Percentiles rank a stretch among this genome's conserved stretches.
phyloP scores from a whole-genome alignment of 192 early-diverging fungal species.

The Borealophlyctis nickersoniae region DNA sequence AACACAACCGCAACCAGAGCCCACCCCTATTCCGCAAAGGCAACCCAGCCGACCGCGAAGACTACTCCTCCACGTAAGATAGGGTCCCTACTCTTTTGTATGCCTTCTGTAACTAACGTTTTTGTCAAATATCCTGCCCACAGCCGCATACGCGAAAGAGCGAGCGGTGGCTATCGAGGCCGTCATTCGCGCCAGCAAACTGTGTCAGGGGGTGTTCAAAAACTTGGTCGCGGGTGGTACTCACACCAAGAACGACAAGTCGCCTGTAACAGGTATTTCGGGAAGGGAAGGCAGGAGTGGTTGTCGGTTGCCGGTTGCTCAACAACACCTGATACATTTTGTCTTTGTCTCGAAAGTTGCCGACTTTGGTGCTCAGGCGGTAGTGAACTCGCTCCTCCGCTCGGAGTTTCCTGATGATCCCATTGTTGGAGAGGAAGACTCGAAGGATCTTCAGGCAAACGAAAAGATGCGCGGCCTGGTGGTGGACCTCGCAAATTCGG shows the following conservation, averaged over 20 bases:
- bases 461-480: slow-evolving; percentile 73
- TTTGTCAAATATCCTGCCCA: no score
- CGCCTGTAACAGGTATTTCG: slow-evolving; percentile 83
- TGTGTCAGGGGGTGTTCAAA: slow-evolving; percentile 88
- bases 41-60: no score
- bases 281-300: background rate
- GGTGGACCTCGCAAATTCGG: slow-evolving; percentile 70
- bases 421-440: slow-evolving; percentile 95
- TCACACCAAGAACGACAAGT: slow-evolving; percentile 89
- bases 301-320: slow-evolving; percentile 1
- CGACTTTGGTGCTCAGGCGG: slow-evolving; percentile 93
- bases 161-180: slow-evolving; percentile 82
- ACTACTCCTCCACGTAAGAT: no score
- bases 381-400: slow-evolving; percentile 80
- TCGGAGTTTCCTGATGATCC: slow-evolving; percentile 80
- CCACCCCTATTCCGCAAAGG: no score
- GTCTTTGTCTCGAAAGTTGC: slow-evolving; percentile 58
- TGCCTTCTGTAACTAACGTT: no score
- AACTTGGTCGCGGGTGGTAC: slow-evolving; percentile 77
- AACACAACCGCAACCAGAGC: no score
- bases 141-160: slow-evolving; percentile 50
- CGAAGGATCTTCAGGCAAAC: slow-evolving; percentile 78
- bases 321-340: no score
- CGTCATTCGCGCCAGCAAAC: slow-evolving; percentile 80
- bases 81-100: no score